Evolutionary conservation across 768 basidiomycete species (phyloP), one percentile per base, ranked within the genome.

Genomic region (Boletus rubescentipes): DNA sequence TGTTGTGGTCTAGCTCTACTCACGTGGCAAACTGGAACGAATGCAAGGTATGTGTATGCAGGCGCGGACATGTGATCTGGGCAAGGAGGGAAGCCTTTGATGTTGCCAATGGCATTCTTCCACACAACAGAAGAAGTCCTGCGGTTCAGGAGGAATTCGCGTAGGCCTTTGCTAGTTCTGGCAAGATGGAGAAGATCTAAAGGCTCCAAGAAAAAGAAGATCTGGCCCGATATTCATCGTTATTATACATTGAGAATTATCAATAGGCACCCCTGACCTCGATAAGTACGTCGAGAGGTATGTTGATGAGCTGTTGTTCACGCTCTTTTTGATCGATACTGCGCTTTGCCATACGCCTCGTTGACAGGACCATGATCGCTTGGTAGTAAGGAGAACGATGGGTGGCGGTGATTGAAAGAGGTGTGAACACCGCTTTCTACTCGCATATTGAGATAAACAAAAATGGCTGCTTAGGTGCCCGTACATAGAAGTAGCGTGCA

Each of bases 161-260:
- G 64, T 11, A 74, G 61, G 7, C 53, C 61, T 34, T 73, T 72
- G 9, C 62, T 66, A 18, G 63, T 63, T 32, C 71, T 62, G n/a
- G 67, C 39, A 4, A 75, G 63, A 26, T 68, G 54, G 21, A 74
- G 64, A 9, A 74, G 52, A 46, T 74, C 69, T 5, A 66, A 32
- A 1, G 74, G 72, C 9, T 67, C 62, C 12, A 73, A 50, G 49
- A 65, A 51, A 5, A 60, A 58, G 23, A 73, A 65, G 30, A 72
- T 44, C 59, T 60, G 16, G 7, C 10, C 18, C 7, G 26, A 30
- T 15, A 10, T 23, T 26, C 35, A 34, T 58, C 43, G 35, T 7
- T 18, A 40, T 57, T 41, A 32, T 9, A 26, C 26, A 34, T 2
- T 20, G 9, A 42, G 12, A 0, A 30, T 20, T 15, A 32, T 30